Evolutionary conservation across 768 basidiomycete species (phyloP), one percentile per base, ranked within the genome.

Genomic region (Agaricus sinodeliciosus): DNA sequence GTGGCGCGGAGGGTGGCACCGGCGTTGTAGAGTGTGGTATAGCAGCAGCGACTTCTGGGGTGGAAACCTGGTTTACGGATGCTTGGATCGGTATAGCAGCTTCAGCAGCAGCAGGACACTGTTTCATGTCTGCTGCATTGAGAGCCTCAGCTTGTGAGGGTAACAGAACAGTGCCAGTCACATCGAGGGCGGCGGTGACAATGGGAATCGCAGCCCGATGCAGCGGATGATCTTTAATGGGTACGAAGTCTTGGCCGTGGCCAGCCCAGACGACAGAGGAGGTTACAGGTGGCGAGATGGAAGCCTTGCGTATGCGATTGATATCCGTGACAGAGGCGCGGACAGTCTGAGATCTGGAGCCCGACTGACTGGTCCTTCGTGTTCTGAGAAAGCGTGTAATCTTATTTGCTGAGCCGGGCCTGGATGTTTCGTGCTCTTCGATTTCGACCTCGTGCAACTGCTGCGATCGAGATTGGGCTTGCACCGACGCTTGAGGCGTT

Each of bases 241-340:
- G 55, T 22, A 57, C 19, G 34, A 55, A 55, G 11, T 49, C 43
- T 27, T 53, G 51, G 39, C 48, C 49, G 13, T 37, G 49, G 3
- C 55, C 40, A 16, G 57, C 51, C 60, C 60, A 61, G 16, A 57
- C 46, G 15, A 57, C 56, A 7, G 55, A 57, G 25, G 62, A 61
- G 15, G 57, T 45, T 35, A 64, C 55, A 13, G 64, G 63, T 19
- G 60, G 49, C 11, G 63, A 64, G 40, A 64, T 65, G n/a, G 60
- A 58, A 18, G 56, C 41, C 45, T 63, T 64, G n/a, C 51, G 55
- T 44, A 60, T 45, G 15, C 58, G 55, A 22, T 46, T 42, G 26
- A 46, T 27, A n/a, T 59, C 57, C 13, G 50, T 15, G 15, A 51
- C 35, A 16, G 31, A 42, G 19, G 48, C 41, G 37, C 46, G 45